Evolutionary conservation across 495 filamentous ascomycete genomes (phyloP).

Genomic region (Daldinia loculata): DNA sequence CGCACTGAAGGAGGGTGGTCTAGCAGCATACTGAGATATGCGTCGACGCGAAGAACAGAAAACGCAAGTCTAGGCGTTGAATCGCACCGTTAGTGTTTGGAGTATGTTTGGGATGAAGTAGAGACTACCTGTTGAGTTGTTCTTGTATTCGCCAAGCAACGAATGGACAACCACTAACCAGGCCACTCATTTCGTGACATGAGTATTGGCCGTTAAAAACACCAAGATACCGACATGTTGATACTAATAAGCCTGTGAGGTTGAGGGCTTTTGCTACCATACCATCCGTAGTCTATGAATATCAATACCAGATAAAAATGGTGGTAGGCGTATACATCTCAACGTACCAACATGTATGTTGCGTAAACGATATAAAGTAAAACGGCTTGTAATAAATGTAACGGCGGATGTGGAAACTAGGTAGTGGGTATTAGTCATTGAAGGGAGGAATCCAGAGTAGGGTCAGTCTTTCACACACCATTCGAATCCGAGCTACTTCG

Average conservation of each 20-base stretch:
- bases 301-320: background rate
- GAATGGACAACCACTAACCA: slow-evolving; percentile 22
- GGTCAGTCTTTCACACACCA: slow-evolving; percentile 16
- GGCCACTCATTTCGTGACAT: slow-evolving; percentile 32
- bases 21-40: slow-evolving; percentile 46
- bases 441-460: background rate
- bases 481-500: slow-evolving; percentile 32
- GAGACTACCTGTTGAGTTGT: slow-evolving; percentile 45
- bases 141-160: slow-evolving; percentile 47
- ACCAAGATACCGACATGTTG: slow-evolving; percentile 44
- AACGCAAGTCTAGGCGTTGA: slow-evolving; percentile 41
- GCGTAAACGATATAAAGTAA: slow-evolving; percentile 45
- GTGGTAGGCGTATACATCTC: background rate
- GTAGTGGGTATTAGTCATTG: slow-evolving; percentile 5
- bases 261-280: slow-evolving; percentile 45
- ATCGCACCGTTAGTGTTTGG: background rate
- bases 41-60: slow-evolving; percentile 45
- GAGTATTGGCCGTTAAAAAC: slow-evolving; percentile 47
- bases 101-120: background rate
- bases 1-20: slow-evolving; percentile 46
- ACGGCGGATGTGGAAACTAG: slow-evolving; percentile 36
- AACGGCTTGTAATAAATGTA: slow-evolving; percentile 43
- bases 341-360: slow-evolving; percentile 38
- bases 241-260: slow-evolving; percentile 39
- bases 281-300: slow-evolving; percentile 40